Base-by-base conservation (phyloP, 371 early-diverging fungal species). In the Dinochytrium kinnereticum region DNA sequence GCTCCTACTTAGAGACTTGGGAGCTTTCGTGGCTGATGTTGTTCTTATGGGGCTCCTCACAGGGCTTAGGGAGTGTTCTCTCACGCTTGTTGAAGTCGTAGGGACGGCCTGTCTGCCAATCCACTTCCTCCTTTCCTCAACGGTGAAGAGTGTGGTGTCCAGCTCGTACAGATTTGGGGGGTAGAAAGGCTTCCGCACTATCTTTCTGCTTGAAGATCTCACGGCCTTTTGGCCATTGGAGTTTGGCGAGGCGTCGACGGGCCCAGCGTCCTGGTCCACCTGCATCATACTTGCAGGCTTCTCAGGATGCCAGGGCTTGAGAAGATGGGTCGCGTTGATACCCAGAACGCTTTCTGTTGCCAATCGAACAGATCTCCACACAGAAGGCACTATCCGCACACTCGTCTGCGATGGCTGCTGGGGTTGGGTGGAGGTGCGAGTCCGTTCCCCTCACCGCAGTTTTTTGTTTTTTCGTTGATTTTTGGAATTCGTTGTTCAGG, bases 191-290 rank as follows among this genome's bases (percentile, higher is more conserved):
- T 53, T 53, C 26, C n/a, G 7, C 24, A 26, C 55, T 21, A 53
- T 26, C 55, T 53, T 53, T 24, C 55, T 53, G 55, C 55, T 24
- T n/a, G 55, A 53, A 15, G 55, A 53, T 26, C 55, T 7, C 55
- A 53, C 55, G 5, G 55, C 17, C 13, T 26, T 13, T 26, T 15
- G 19, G n/a, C n/a, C n/a, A n/a, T n/a, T 44, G 13, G 44, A 44
- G 7, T 7, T 13, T 7, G 44, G 44, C 7, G 44, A 44, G 44
- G 44, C 44, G 13, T 44, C 44, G 7, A 19, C 44, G 7, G 44
- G 19, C 7, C 13, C 7, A 44, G 44, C 44, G 19, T 44, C 44
- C 44, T 44, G 44, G 44, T 44, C 44, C 44, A 44, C 44, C 44
- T 44, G 44, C 7, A 44, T 44, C 44, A 44, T 44, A 44, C 19